Conservation (phyloP, 23 red algal species). For the Agarophyton chilense region DNA sequence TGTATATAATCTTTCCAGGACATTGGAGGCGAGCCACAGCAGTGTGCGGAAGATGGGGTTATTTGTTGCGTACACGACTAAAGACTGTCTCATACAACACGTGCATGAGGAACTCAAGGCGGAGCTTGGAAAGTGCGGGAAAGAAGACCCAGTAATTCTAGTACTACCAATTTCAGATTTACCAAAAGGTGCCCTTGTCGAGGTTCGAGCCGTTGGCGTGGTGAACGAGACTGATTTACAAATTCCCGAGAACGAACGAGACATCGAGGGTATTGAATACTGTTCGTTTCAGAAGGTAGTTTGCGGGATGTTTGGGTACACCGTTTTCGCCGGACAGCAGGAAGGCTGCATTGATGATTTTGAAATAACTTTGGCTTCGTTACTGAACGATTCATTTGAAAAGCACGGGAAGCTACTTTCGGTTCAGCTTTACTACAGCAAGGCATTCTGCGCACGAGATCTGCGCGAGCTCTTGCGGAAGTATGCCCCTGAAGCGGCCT, state of each 20-base stretch:
- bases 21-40: constrained; percentile 57
- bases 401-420: not conserved
- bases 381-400: not conserved
- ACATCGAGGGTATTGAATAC: not conserved
- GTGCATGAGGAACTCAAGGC: not conserved
- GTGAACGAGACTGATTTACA: not conserved
- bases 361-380: not conserved
- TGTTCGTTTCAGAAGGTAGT: not conserved
- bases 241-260: not conserved
- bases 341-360: not conserved
- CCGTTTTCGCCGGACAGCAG: not conserved
- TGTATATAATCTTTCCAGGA: constrained; percentile 72
- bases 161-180: constrained; percentile 60
- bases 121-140: not conserved
- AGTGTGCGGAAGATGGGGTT: constrained; percentile 22
- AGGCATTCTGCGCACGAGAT: not conserved
- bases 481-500: not conserved
- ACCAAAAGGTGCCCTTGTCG: constrained; percentile 67
- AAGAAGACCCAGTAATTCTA: not conserved
- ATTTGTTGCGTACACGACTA: constrained; percentile 49
- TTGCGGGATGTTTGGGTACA: not conserved
- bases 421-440: not conserved
- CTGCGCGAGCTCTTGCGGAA: not conserved
- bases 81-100: not conserved
- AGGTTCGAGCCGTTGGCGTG: constrained; percentile 55